Evolutionary conservation across 2,329 filamentous ascomycete species (phyloP).

Genomic region (Ceratocystis cubensis): DNA sequence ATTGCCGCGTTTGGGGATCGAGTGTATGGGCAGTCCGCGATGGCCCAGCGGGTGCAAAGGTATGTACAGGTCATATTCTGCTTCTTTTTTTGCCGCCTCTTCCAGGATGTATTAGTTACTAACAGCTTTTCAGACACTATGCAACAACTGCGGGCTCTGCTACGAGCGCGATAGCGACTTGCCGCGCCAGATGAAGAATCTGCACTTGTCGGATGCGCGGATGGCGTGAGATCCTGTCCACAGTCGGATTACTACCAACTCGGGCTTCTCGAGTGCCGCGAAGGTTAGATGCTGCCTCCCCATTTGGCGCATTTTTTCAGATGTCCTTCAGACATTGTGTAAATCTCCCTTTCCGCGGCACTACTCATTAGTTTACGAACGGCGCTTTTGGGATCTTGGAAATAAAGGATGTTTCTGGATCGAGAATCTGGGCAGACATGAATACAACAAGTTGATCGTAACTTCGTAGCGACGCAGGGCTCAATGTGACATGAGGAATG

Average conservation of each 20-base stretch:
- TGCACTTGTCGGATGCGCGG: constrained; percentile 26
- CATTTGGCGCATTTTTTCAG: too few species aligned
- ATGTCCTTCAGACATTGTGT: too few species aligned
- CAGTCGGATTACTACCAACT: background rate
- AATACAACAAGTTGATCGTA: background rate
- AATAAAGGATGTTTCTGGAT: too few species aligned
- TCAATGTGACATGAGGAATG: too few species aligned
- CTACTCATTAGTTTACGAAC: too few species aligned
- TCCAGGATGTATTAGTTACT: constrained; percentile 21
- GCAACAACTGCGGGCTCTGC: constrained; percentile 81
- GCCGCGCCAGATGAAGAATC: constrained; percentile 40
- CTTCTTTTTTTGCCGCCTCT: constrained; percentile 19
- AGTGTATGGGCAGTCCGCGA: constrained; percentile 93
- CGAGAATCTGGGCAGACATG: constrained; percentile 2
- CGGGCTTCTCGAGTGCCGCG: too few species aligned
- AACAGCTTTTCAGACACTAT: constrained; percentile 52
- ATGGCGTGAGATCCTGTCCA: background rate
- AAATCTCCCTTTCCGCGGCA: too few species aligned
- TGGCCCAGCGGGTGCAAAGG: constrained; percentile 71
- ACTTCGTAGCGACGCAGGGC: too few species aligned
- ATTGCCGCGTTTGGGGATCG: constrained; percentile 78
- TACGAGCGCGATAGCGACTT: constrained; percentile 79
- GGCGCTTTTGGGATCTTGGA: too few species aligned
- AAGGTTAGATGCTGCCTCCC: background rate
- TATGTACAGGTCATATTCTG: constrained; percentile 35